These are phyloP conservation scores for Suaeda aralocaspica DNA, from an alignment of 148 eudicot species.

Conservation along the genomic window DNA sequence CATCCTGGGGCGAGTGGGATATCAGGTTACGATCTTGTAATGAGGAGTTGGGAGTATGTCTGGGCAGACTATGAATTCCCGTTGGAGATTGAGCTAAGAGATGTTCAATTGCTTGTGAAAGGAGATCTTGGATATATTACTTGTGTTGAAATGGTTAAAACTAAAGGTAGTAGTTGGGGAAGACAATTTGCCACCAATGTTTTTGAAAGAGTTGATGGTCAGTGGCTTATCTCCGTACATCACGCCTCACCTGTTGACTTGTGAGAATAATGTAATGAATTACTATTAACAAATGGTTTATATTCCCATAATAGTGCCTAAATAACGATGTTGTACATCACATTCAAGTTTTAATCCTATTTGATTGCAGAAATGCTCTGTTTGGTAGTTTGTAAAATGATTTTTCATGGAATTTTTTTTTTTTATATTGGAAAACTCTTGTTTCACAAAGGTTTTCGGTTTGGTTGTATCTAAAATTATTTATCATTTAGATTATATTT, in stretches of 20 bases:
- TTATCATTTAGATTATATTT: too few relatives aligned
- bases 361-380: too few relatives aligned
- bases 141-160: conserved; percentile 78
- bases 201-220: conserved; percentile 75
- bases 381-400: too few relatives aligned
- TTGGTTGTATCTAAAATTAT: too few relatives aligned
- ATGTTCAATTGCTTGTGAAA: conserved; percentile 70
- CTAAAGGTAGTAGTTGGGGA: conserved; percentile 92
- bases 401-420: too few relatives aligned
- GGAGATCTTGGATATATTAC: conserved; percentile 83
- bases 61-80: conserved; percentile 95
- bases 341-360: too few relatives aligned
- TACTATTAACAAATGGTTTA: too few relatives aligned
- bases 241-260: conserved; percentile 77
- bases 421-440: too few relatives aligned
- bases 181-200: conserved; percentile 91
- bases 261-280: conserved; percentile 21
- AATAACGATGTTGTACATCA: neutral
- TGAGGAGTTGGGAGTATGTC: conserved; percentile 98
- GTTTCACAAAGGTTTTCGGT: too few relatives aligned
- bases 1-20: conserved; percentile 97
- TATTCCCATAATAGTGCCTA: neutral
- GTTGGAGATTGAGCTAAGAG: conserved; percentile 72
- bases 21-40: conserved; percentile 79
- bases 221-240: conserved; percentile 68